Evolutionary conservation across 306 rosid species (phyloP), one percentile per base, ranked within the genome.

Genomic region (Albizia julibrissin): DNA sequence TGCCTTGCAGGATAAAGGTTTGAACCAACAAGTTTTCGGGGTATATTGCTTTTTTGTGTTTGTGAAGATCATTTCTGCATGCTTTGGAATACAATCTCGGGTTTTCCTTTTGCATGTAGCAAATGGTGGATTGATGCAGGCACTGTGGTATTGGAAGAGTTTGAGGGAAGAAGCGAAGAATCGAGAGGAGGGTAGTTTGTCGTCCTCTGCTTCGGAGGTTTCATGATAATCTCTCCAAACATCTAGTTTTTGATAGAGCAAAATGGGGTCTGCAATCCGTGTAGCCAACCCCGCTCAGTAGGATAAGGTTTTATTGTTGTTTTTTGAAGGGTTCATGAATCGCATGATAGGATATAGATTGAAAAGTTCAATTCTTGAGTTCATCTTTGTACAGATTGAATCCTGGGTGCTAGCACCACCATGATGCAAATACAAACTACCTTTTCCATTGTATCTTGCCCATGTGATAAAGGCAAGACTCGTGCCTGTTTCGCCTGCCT

Each of bases 41-140:
- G 58, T 87, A 31, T 82, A 81, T 72, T 52, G 80, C 43, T 16
- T 82, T 56, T 87, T 87, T 58, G 86, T 82, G 68, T 76, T 87
- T 61, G 76, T 87, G 54, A 87, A 87, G 72, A 66, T 82, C 10
- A 76, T 69, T 46, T 79, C 85, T 13, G 65, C 83, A 19, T 65
- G 73, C 77, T 85, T 79, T 26, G 65, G 76, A 19, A 47, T 42
- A 67, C 74, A 58, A 65, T 79, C 85, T 7, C 72, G 14, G 1
- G 69, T 85, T 69, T 85, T 87, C 69, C 83, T 87, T 14, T 66
- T 82, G 90, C 86, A 87, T 80, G 85, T 82, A 14, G 86, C 79
- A 31, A 87, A 80, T 68, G 90, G 88, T 64, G 90, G 90, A 42
- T 52, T 87, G 76, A 82, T 87, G 86, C 88, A 87, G 77, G 64